Base-by-base conservation (phyloP, 371 early-diverging fungal genomes). In the Caulochytrium protostelioides region DNA sequence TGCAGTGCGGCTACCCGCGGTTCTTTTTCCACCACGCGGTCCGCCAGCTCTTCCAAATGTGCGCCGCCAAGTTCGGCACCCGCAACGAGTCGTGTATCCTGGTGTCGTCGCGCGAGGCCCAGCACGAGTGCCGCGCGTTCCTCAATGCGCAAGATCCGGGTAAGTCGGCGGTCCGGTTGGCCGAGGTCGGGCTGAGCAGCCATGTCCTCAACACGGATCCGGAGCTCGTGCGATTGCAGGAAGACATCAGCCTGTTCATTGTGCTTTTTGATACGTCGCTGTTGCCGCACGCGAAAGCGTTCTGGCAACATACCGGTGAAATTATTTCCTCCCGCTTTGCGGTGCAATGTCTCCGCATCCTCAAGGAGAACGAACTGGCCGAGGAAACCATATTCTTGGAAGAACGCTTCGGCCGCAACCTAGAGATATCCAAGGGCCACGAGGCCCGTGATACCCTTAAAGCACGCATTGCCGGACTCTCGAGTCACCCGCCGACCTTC, bases 241-340 rank as follows among this genome's bases (percentile, higher is more conserved):
- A n/a, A n/a, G n/a, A n/a, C n/a, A n/a, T n/a, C n/a, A n/a, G n/a
- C 4, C 48, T 83, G 10, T 70, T 67, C 49, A 65, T 74, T 30
- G 70, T 81, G 9, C 39, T 87, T 22, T 81, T 83, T n/a, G n/a
- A n/a, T n/a, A n/a, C 5, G 65, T 66, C 22, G 69, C 66, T 28
- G 40, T n/a, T n/a, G n/a, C n/a, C n/a, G n/a, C n/a, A 79, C 22
- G 90, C 79, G 6, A 89, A 86, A 43, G 72, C 69, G 54, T 87
- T 72, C 40, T 92, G 94, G 94, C 91, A 91, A 52, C 90, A 89
- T 47, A 50, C 83, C 2, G 94, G 94, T 15, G 80, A 80, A 26
- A 80, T 74, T 32, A 65, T 92, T 24, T 71, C 80, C 1, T 79
- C 83, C 0, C 75, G 94, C 21, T 65, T 76, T 51, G 94, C 94